Base-by-base conservation (phyloP, 306 rosid genomes). In the Quercus aquifolioides region DNA sequence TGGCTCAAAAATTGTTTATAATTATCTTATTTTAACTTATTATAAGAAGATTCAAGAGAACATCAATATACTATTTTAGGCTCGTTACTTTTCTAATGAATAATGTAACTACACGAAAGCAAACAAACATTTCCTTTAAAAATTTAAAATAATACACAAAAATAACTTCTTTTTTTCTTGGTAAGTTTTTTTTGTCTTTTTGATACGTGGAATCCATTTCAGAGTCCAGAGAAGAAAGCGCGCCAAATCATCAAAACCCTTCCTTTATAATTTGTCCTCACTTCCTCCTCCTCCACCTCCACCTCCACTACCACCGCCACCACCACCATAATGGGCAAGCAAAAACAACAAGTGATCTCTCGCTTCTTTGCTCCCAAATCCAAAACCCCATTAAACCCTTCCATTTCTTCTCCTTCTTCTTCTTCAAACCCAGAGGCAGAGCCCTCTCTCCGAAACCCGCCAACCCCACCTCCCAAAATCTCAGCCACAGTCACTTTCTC, bases 351-450 rank as follows among this genome's bases (percentile, higher is more conserved):
- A 79, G 90, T 90, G 3, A 89, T 95, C 15, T 92, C 99, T 31
- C 97, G 96, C 74, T 95, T 90, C 94, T 92, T 95, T 74, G 94
- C 98, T 1, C 91, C 94, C 65, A 92, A 92, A 87, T 38, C 94
- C 80, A 77, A 87, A 75, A 26, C 82, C 56, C 74, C 84, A 0
- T 21, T 88, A 2, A 18, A 77, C 20, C 65, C 90, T 12, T 56
- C 87, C 1, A 57, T 86, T 17, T n/a, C 88, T 21, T 5, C 82
- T 13, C 55, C 21, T 51, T 65, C 85, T 15, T 58, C 85, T 41
- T 55, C 82, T 8, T 41, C 46, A 41, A n/a, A 31, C 78, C 0
- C 30, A 41, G 46, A 8, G 46, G 46, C 80, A 0, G 30, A 59
- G 46, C 62, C 70, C 76, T 63, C 75, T 78, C 55, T 76, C 71